These are phyloP conservation scores for Trichoderma endophyticum DNA, from an alignment of 2,329 filamentous ascomycete genomes.

Conservation along the genomic window DNA sequence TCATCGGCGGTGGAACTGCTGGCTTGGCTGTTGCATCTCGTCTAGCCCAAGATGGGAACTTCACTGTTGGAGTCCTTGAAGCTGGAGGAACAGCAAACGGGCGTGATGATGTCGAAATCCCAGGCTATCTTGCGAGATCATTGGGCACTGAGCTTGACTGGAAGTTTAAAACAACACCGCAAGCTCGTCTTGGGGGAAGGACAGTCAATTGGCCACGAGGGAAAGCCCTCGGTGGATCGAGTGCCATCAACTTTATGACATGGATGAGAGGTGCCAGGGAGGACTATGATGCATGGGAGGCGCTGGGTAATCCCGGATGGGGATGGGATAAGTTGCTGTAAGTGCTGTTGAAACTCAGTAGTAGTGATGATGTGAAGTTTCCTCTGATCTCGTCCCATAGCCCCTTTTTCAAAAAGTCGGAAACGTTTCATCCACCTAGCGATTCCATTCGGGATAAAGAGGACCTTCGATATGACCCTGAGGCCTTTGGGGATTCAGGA, in stretches of 20 bases:
- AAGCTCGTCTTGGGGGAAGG: slow-evolving; percentile 38
- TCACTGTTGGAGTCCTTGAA: slow-evolving; percentile 32
- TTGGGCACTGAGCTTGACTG: slow-evolving; percentile 41
- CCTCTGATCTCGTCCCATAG: slow-evolving; percentile 27
- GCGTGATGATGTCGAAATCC: slow-evolving; percentile 37
- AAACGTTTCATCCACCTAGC: slow-evolving; percentile 45
- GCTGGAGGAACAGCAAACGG: slow-evolving; percentile 30
- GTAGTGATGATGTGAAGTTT: neutral
- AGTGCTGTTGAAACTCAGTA: slow-evolving; percentile 20
- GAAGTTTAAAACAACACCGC: slow-evolving; percentile 40
- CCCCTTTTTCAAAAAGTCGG: slow-evolving; percentile 49
- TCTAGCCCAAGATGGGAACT: slow-evolving; percentile 39
- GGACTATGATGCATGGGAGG: slow-evolving; percentile 56
- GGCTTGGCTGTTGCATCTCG: slow-evolving; percentile 50
- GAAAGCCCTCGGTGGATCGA: slow-evolving; percentile 60
- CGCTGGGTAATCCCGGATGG: slow-evolving; percentile 58
- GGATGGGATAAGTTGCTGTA: slow-evolving; percentile 45
- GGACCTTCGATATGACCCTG: slow-evolving; percentile 38
- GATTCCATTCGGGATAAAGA: slow-evolving; percentile 33
- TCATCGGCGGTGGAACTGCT: slow-evolving; percentile 54
- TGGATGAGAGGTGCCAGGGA: slow-evolving; percentile 44
- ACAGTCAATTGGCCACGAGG: slow-evolving; percentile 42
- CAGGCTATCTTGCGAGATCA: slow-evolving; percentile 35
- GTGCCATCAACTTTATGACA: slow-evolving; percentile 58
- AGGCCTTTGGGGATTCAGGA: slow-evolving; percentile 42